phyloP scores from a whole-genome alignment of 2,329 filamentous ascomycete genomes.

The Hymenoscyphus salicellus region DNA sequence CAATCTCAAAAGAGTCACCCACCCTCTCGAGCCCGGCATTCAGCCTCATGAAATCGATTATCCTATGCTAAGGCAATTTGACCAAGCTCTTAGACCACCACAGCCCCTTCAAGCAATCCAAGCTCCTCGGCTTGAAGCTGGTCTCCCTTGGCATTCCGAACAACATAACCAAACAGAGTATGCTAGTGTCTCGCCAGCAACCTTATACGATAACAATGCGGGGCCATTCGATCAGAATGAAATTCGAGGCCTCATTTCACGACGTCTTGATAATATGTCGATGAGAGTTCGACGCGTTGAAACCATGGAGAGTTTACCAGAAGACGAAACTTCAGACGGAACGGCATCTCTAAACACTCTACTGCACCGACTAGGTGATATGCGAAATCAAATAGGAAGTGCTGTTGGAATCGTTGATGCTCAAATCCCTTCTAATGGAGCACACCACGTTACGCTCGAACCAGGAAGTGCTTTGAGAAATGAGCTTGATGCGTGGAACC shows the following conservation, averaged over 20 bases:
- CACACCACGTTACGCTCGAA: slow-evolving; percentile 5
- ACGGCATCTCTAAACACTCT: slow-evolving; percentile 14
- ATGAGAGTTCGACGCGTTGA: slow-evolving; percentile 24
- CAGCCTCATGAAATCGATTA: slow-evolving; percentile 25
- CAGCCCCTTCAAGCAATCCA: slow-evolving; percentile 21
- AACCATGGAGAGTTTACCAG: slow-evolving; percentile 18
- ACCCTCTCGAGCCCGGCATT: slow-evolving; percentile 22
- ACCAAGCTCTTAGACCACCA: slow-evolving; percentile 25
- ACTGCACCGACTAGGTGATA: slow-evolving; percentile 19
- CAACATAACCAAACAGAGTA: slow-evolving; percentile 7
- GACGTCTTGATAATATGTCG: slow-evolving; percentile 26
- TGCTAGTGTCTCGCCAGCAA: slow-evolving; percentile 4
- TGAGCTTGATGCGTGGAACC: slow-evolving; percentile 28
- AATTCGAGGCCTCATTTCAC: slow-evolving; percentile 16
- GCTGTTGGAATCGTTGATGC: slow-evolving; percentile 21
- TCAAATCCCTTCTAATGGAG: background rate
- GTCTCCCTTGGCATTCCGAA: slow-evolving; percentile 18
- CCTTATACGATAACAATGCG: background rate
- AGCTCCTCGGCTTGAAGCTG: background rate
- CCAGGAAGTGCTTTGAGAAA: slow-evolving; percentile 18
- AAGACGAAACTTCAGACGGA: slow-evolving; percentile 1
- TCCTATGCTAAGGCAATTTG: slow-evolving; percentile 26
- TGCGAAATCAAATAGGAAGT: slow-evolving; percentile 21
- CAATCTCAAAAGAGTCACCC: slow-evolving; percentile 25
- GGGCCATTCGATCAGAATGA: slow-evolving; percentile 15